Conservation (phyloP, 31 red algal genomes). For the Bonnemaisonia californica region DNA sequence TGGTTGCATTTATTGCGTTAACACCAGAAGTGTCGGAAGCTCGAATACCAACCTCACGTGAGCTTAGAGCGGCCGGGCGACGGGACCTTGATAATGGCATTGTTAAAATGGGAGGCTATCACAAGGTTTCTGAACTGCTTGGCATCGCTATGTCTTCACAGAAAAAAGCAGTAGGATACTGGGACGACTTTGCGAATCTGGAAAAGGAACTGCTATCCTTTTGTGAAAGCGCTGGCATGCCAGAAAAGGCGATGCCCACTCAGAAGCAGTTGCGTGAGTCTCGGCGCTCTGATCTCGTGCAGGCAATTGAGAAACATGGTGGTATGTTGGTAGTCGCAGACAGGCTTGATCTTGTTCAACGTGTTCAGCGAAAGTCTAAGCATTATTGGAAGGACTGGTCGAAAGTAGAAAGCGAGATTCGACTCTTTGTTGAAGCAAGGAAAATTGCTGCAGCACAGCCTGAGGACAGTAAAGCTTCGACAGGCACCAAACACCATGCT, state of each 20-base stretch:
- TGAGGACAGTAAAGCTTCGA: neutral
- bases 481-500: neutral
- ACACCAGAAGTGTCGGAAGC: neutral
- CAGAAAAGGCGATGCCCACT: constrained; percentile 56
- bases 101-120: constrained; percentile 61
- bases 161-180: constrained; percentile 33
- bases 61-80: constrained; percentile 58
- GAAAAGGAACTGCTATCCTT: constrained; percentile 33
- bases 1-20: constrained; percentile 1
- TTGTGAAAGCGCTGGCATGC: constrained; percentile 2
- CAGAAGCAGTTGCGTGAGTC: constrained; percentile 53
- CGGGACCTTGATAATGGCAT: constrained; percentile 70
- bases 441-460: neutral
- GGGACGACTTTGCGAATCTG: constrained; percentile 46
- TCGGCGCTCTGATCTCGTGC: constrained; percentile 55
- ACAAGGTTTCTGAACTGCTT: constrained; percentile 46
- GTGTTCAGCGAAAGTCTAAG: constrained; percentile 2
- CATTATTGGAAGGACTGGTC: constrained; percentile 62
- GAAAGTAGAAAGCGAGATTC: constrained; percentile 33
- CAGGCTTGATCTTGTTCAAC: constrained; percentile 22
- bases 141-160: constrained; percentile 5
- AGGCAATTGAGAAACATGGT: constrained; percentile 51
- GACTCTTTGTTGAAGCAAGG: constrained; percentile 37
- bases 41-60: constrained; percentile 54
- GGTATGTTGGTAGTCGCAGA: constrained; percentile 52